Base-by-base conservation (phyloP, 805 yeast species). In the Maudiozyma turicensis region DNA sequence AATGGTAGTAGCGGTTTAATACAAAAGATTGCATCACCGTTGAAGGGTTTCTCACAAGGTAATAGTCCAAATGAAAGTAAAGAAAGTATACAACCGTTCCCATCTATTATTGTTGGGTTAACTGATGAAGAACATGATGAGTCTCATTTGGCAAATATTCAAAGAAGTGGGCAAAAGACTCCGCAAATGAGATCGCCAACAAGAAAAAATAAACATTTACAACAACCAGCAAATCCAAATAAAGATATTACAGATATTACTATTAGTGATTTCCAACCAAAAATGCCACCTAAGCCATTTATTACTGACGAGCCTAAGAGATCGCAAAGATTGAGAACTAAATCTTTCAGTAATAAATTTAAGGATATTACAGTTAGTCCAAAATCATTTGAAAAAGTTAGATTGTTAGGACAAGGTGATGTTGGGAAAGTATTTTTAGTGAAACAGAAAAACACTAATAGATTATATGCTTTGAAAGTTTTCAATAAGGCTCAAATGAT, bases 341-440 rank as follows among this genome's bases (percentile, higher is more conserved):
- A 72, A 52, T 72, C 81, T 3, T 71, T 75, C 50, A 80, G 96
- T 8, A 84, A 84, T 49, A 86, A 81, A 59, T 75, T 82, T 34
- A 74, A 80, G 48, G 84, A 81, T 54, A 89, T 84, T 8, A 89
- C 85, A 62, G 99, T 95, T 20, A 78, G 84, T 7, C 95, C 95
- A 1, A 77, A 79, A 44, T 84, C 93, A 31, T 93, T 93, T 64
- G 97, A 91, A 56, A 91, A 89, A 63, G 78, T 93, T 50, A 80
- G 87, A 57, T 69, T 93, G n/a, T 70, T 93, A 46, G 99, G 99
- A 3, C 88, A 87, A 62, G 99, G 99, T 50, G 99, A 95, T 60
- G 98, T 93, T 34, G 99, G 99, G 4, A 90, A 89, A 65, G 99
- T 93, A 29, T 93, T 86, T 58, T 70, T 93, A 29, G 99, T 93